Percentiles rank a stretch among this genome's conserved stretches.
Evolutionary conservation across 139 green algal genomes (phyloP).

Genomic region (Eudorina sp.): DNA sequence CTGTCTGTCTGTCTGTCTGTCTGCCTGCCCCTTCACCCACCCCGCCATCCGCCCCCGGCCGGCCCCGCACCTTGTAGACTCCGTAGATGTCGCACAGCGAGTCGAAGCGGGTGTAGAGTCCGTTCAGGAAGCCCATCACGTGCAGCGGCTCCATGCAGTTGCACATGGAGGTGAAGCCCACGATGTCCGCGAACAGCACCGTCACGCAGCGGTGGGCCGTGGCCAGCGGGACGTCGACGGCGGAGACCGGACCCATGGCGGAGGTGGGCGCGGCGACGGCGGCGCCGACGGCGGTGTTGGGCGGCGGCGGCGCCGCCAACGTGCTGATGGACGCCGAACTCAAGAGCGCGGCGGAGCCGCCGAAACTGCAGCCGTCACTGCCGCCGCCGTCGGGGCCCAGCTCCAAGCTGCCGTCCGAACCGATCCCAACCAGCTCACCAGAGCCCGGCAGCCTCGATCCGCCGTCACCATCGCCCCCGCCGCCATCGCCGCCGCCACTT

Average conservation of each 20-base stretch:
- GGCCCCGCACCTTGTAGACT: slow-evolving; percentile 59
- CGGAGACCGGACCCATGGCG: background rate
- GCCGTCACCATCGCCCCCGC: too few relatives aligned
- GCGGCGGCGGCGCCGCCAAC: too few relatives aligned
- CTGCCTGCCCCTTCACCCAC: background rate
- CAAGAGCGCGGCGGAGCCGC: too few relatives aligned
- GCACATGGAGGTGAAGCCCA: slow-evolving; percentile 51
- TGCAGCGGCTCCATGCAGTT: slow-evolving; percentile 5
- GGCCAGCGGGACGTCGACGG: background rate
- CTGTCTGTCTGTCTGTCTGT: background rate
- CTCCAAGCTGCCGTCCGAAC: too few relatives aligned
- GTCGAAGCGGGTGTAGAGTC: slow-evolving; percentile 44
- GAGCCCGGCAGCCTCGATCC: too few relatives aligned
- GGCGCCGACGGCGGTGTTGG: background rate
- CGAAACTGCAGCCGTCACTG: too few relatives aligned
- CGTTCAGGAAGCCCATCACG: slow-evolving; percentile 55
- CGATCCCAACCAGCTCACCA: too few relatives aligned
- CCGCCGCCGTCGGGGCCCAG: too few relatives aligned
- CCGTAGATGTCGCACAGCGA: slow-evolving; percentile 54
- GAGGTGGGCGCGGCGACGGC: background rate
- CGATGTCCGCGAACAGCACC: slow-evolving; percentile 47
- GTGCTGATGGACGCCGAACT: too few relatives aligned
- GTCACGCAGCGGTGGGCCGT: slow-evolving; percentile 28
- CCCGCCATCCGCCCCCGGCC: background rate
- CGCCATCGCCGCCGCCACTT: too few relatives aligned